Conservation (phyloP, 2,329 filamentous ascomycete genomes). For the Xylaria sp. region DNA sequence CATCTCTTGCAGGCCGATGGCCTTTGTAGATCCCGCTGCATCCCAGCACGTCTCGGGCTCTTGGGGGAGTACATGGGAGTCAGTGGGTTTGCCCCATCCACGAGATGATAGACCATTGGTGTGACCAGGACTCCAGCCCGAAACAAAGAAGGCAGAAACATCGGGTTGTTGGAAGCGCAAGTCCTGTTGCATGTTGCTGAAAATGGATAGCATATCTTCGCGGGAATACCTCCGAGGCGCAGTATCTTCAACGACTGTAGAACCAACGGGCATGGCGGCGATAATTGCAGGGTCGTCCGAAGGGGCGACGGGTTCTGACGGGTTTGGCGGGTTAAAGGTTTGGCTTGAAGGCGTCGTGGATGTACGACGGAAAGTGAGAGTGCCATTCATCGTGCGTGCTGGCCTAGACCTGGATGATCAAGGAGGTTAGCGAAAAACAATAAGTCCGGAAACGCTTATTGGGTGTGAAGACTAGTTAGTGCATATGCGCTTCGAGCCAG, state of each 20-base stretch:
- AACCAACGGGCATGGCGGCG: constrained; percentile 67
- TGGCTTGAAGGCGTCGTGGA: constrained; percentile 64
- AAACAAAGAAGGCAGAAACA: constrained; percentile 74
- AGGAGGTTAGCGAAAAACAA: constrained; percentile 19
- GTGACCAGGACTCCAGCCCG: constrained; percentile 81
- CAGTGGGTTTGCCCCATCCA: constrained; percentile 81
- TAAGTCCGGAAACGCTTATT: background rate
- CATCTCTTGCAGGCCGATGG: constrained; percentile 79
- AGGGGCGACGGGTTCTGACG: constrained; percentile 42
- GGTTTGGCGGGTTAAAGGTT: constrained; percentile 53
- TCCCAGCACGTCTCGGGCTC: constrained; percentile 97
- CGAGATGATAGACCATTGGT: constrained; percentile 70
- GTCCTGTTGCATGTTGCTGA: constrained; percentile 56
- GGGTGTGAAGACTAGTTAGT: background rate
- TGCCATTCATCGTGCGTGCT: constrained; percentile 69
- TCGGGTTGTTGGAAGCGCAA: constrained; percentile 64
- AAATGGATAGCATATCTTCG: constrained; percentile 82
- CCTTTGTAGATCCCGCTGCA: constrained; percentile 72
- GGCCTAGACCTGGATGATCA: constrained; percentile 62
- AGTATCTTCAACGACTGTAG: constrained; percentile 58
- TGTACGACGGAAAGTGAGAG: constrained; percentile 71
- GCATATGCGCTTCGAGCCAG: constrained; percentile 18
- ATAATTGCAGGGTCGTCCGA: constrained; percentile 59
- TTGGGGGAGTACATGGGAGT: constrained; percentile 76
- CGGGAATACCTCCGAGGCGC: constrained; percentile 75